phyloP scores from a whole-genome alignment of 2,329 filamentous ascomycete genomes.

The Emmonsia crescens region DNA sequence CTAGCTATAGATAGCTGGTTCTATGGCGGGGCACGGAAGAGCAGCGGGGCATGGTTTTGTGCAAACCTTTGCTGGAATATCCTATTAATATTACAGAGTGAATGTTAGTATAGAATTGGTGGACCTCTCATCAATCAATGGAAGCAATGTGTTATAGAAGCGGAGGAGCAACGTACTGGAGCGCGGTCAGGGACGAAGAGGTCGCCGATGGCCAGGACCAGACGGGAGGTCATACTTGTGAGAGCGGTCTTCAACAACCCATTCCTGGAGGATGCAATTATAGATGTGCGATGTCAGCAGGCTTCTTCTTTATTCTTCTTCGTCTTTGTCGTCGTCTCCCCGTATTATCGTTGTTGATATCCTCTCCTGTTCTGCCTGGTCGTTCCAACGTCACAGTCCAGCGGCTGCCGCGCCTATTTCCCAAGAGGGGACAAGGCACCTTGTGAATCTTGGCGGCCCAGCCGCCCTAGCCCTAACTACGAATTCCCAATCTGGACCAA shows the following conservation, averaged over 20 bases:
- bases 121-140: not conserved
- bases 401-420: not conserved
- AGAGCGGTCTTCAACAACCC: not conserved
- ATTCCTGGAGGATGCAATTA: not conserved
- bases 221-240: conserved; percentile 60
- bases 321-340: not conserved
- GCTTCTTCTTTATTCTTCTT: not conserved
- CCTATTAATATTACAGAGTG: conserved; percentile 27
- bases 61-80: conserved; percentile 76
- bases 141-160: conserved; percentile 9
- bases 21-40: not conserved
- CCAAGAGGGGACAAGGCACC: not conserved
- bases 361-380: not conserved
- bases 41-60: not conserved
- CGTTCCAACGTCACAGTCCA: not conserved
- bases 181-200: conserved; percentile 89
- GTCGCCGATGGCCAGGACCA: conserved; percentile 86
- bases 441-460: not conserved
- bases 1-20: not conserved
- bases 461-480: not conserved
- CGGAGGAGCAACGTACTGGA: conserved; percentile 44
- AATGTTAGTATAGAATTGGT: conserved; percentile 8
- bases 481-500: not conserved
- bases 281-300: not conserved
- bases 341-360: not conserved